Percentiles rank a stretch among this genome's conserved stretches.
These are phyloP conservation scores for Termitomyces sp. DNA, from an alignment of 768 basidiomycete genomes.

Conservation along the genomic window DNA sequence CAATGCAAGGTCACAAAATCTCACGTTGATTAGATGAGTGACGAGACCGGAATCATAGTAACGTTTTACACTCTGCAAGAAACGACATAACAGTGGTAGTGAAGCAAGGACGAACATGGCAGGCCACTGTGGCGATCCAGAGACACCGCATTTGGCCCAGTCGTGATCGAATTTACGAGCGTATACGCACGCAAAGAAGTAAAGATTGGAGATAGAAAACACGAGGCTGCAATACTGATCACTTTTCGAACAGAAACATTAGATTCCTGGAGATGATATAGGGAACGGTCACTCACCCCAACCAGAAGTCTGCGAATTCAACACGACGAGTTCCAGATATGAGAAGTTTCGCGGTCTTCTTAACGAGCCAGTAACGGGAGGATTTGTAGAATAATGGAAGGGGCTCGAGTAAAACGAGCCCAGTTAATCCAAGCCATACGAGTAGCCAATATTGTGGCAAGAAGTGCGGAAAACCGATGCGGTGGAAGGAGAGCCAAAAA, in stretches of 20 bases:
- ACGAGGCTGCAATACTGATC: slow-evolving; percentile 81
- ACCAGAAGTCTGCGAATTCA: slow-evolving; percentile 90
- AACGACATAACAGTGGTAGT: slow-evolving; percentile 71
- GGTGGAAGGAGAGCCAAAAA: slow-evolving; percentile 80
- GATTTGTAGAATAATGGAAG: slow-evolving; percentile 57
- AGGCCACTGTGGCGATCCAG: slow-evolving; percentile 51
- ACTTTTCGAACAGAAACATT: slow-evolving; percentile 26
- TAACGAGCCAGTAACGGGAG: slow-evolving; percentile 80
- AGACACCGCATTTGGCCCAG: slow-evolving; percentile 43
- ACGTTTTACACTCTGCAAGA: slow-evolving; percentile 84
- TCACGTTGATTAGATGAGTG: slow-evolving; percentile 86
- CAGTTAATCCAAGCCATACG: slow-evolving; percentile 68
- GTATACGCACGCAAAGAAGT: slow-evolving; percentile 74
- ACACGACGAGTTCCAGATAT: slow-evolving; percentile 67
- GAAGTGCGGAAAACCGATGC: slow-evolving; percentile 47
- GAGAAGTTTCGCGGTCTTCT: slow-evolving; percentile 55
- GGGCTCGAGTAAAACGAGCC: slow-evolving; percentile 68
- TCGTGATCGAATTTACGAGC: slow-evolving; percentile 42
- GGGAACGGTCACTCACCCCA: slow-evolving; percentile 51
- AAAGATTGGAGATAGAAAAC: slow-evolving; percentile 71
- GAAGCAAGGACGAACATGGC: slow-evolving; percentile 51
- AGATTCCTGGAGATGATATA: background rate
- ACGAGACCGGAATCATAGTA: slow-evolving; percentile 69
- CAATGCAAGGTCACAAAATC: slow-evolving; percentile 4
- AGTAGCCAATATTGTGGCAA: slow-evolving; percentile 75